phyloP scores from a whole-genome alignment of 441 rosid genomes.

The Geranium incanum region DNA sequence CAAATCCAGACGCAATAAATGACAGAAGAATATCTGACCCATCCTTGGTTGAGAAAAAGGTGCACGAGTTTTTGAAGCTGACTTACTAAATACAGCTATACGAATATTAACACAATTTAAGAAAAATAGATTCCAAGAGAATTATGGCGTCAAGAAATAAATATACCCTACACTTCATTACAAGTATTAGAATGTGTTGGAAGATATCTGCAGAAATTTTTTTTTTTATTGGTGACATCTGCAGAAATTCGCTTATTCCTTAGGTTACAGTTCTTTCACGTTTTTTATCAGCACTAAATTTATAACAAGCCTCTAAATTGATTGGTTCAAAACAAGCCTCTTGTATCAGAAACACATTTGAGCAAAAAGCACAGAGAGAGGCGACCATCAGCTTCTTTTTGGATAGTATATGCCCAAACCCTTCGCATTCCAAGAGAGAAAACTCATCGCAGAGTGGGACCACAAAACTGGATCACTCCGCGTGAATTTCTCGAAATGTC shows the following conservation, averaged over 20 bases:
- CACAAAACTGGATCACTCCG: no score
- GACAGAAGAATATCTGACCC: background rate
- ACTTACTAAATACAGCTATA: background rate
- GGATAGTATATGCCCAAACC: no score
- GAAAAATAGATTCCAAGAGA: background rate
- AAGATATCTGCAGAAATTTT: background rate
- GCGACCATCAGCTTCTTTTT: no score
- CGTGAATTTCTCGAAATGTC: no score
- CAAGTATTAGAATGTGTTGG: background rate
- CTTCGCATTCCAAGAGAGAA: no score
- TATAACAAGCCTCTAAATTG: no score
- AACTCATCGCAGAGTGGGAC: no score
- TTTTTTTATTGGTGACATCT: no score
- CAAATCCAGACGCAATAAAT: background rate
- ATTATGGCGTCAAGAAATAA: background rate
- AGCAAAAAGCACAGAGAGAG: no score
- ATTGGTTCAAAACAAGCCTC: no score
- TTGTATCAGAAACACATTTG: no score
- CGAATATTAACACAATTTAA: background rate
- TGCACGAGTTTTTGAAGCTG: background rate
- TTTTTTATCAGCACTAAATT: no score
- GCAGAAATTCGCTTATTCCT: background rate
- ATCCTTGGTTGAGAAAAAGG: background rate
- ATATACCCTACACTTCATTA: background rate
- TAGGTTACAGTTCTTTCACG: background rate